phyloP scores from a whole-genome alignment of 2,329 filamentous ascomycete genomes.

The Pseudocercospora fuligena region DNA sequence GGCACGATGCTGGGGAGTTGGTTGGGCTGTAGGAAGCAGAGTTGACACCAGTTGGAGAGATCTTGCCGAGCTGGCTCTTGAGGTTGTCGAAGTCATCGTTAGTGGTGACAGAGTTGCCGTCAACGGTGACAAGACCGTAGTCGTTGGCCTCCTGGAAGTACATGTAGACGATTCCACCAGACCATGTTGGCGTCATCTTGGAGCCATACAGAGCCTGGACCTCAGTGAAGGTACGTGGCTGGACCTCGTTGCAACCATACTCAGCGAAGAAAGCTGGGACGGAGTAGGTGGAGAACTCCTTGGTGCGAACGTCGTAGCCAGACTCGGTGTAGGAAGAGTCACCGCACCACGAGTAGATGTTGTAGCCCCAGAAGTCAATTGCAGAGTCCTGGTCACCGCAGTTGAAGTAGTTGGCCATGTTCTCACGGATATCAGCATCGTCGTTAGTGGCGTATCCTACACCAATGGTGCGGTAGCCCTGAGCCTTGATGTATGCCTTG shows the following conservation, averaged over 20 bases:
- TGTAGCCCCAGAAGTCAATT: slow-evolving; percentile 99
- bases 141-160: slow-evolving; percentile 92
- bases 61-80: slow-evolving; percentile 70
- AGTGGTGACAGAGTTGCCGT: slow-evolving; percentile 64
- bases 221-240: slow-evolving; percentile 81
- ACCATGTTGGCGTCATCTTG: slow-evolving; percentile 86
- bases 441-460: slow-evolving; percentile 98
- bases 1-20: slow-evolving; percentile 75
- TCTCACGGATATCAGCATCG: slow-evolving; percentile 77
- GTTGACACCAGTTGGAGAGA: slow-evolving; percentile 68
- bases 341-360: slow-evolving; percentile 99
- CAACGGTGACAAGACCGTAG: slow-evolving; percentile 76
- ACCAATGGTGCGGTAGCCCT: slow-evolving; percentile 77
- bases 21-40: slow-evolving; percentile 72
- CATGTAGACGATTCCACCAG: slow-evolving; percentile 98
- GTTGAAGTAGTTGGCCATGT: slow-evolving; percentile 93
- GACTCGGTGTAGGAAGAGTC: slow-evolving; percentile 76
- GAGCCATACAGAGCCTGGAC: slow-evolving; percentile 78
- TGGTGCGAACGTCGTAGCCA: slow-evolving; percentile 79
- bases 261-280: slow-evolving; percentile 98
- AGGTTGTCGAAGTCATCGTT: slow-evolving; percentile 77
- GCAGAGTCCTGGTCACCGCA: slow-evolving; percentile 70
- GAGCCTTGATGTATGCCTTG: slow-evolving; percentile 88
- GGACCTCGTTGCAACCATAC: slow-evolving; percentile 86
- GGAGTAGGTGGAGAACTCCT: slow-evolving; percentile 86